These are phyloP conservation scores for Choanephora cucurbitarum DNA, from an alignment of 371 early-diverging fungal genomes.

Conservation along the genomic window DNA sequence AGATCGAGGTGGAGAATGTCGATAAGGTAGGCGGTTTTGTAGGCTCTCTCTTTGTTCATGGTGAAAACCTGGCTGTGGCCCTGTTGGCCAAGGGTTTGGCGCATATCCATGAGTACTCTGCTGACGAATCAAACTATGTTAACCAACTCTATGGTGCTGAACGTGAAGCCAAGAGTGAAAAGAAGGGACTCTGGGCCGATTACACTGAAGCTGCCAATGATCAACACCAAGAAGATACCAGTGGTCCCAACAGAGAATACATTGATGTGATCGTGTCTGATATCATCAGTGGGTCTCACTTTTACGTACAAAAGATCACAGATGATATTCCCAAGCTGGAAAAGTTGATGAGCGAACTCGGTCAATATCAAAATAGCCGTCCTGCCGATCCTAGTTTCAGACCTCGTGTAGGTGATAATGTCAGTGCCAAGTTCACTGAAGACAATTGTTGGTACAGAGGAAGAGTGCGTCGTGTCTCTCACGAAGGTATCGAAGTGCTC, in stretches of 20 bases:
- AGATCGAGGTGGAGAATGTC: constrained; percentile 79
- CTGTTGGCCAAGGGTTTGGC: constrained; percentile 85
- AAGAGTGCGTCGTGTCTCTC: constrained; percentile 67
- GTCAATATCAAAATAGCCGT: constrained; percentile 58
- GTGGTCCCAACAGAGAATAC: constrained; percentile 68
- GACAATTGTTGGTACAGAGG: constrained; percentile 94
- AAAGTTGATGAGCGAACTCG: constrained; percentile 80
- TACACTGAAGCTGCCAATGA: constrained; percentile 42
- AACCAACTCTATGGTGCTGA: constrained; percentile 80
- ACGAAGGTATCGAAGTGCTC: constrained; percentile 70
- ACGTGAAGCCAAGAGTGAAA: constrained; percentile 67
- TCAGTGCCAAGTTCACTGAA: constrained; percentile 84
- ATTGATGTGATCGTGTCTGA: constrained; percentile 86
- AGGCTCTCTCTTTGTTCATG: constrained; percentile 75
- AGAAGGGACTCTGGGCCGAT: constrained; percentile 57
- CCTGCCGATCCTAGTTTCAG: constrained; percentile 43
- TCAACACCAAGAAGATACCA: constrained; percentile 34
- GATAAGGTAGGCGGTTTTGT: constrained; percentile 94
- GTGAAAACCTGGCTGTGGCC: constrained; percentile 64
- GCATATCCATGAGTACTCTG: constrained; percentile 80
- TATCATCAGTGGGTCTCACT: constrained; percentile 66
- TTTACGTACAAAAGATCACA: constrained; percentile 81
- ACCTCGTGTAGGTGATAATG: constrained; percentile 74
- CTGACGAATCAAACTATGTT: constrained; percentile 75
- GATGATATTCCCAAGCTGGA: constrained; percentile 76